phyloP scores from a whole-genome alignment of 495 filamentous ascomycete genomes.

The Talaromyces wortmannii region DNA sequence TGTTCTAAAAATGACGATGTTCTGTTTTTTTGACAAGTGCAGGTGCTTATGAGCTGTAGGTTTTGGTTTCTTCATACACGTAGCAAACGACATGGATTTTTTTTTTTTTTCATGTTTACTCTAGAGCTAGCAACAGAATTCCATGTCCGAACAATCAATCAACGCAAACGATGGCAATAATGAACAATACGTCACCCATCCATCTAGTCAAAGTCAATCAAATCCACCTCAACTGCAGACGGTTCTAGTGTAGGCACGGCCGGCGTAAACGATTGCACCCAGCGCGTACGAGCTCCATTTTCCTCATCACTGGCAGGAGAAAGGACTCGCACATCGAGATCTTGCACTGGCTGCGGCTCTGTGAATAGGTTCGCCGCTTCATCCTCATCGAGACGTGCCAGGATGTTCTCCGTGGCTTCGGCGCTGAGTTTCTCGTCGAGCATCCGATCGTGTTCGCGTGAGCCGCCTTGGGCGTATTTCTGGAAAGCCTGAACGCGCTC shows the following conservation, averaged over 20 bases:
- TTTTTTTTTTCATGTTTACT: too few species aligned
- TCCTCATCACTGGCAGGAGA: not conserved
- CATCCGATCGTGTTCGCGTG: conserved; percentile 14
- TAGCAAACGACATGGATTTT: too few species aligned
- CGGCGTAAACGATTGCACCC: not conserved
- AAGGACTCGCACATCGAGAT: not conserved
- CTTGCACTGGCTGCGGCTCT: not conserved
- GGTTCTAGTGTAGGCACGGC: not conserved
- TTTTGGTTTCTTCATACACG: too few species aligned
- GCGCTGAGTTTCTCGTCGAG: conserved; percentile 1
- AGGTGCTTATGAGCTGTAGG: too few species aligned
- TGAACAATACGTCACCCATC: not conserved
- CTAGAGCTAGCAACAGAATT: too few species aligned
- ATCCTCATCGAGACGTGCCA: conserved; percentile 2
- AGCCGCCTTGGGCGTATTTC: conserved; percentile 17
- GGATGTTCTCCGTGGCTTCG: not conserved
- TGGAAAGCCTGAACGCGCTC: conserved; percentile 9
- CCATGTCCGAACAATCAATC: too few species aligned
- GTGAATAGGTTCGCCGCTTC: conserved; percentile 1
- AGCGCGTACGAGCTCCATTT: not conserved
- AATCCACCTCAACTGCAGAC: not conserved
- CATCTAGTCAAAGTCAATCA: not conserved
- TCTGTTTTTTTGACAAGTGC: too few species aligned
- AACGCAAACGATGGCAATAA: too few species aligned
- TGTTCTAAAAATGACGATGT: too few species aligned